phyloP scores from a whole-genome alignment of 352 stramenopile species.

The Bremia lactucae region DNA sequence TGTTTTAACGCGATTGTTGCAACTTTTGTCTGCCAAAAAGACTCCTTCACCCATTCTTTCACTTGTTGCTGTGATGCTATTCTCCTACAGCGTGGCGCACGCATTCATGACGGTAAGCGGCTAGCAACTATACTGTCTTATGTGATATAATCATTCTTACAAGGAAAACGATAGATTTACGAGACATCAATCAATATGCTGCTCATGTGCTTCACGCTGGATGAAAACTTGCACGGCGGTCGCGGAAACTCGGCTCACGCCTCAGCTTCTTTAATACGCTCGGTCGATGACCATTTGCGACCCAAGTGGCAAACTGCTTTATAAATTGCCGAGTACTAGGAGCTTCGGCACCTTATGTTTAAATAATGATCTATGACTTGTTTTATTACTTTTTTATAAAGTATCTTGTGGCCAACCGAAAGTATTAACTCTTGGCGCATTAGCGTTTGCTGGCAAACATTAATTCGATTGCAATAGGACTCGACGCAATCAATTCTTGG shows the following conservation, averaged over 20 bases:
- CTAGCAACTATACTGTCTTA: background rate
- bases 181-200: constrained; percentile 81
- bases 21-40: constrained; percentile 12
- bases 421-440: too few species aligned
- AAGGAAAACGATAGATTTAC: constrained; percentile 42
- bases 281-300: constrained; percentile 71
- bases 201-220: constrained; percentile 77
- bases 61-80: constrained; percentile 49
- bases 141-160: too few species aligned
- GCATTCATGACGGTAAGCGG: constrained; percentile 66
- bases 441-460: too few species aligned
- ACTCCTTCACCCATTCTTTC: constrained; percentile 51
- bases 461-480: too few species aligned
- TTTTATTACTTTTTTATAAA: too few species aligned
- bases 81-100: constrained; percentile 69
- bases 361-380: too few species aligned
- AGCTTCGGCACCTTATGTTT: too few species aligned
- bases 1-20: background rate
- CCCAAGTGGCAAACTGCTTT: constrained; percentile 76
- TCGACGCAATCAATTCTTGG: too few species aligned
- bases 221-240: constrained; percentile 74
- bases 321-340: constrained; percentile 24
- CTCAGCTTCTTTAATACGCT: constrained; percentile 50
- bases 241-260: constrained; percentile 58
- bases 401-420: too few species aligned